Percentiles rank a stretch among this genome's conserved stretches.
Conservation (phyloP, 768 basidiomycete species). For the Tulasnella calospora region DNA sequence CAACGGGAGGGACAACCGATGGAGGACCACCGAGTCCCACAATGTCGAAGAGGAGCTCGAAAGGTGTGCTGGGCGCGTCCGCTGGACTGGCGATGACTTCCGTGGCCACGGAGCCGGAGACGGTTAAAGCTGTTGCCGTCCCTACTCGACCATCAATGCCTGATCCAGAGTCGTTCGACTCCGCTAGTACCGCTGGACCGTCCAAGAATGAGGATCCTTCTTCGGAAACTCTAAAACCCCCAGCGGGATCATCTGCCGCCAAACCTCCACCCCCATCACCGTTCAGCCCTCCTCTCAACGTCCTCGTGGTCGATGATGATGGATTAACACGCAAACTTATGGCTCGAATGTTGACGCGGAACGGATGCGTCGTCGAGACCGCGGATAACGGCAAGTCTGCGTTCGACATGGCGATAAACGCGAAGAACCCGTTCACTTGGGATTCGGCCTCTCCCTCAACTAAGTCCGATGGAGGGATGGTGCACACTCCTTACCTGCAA, state of each 20-base stretch:
- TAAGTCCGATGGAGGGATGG: neutral
- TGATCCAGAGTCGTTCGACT: neutral
- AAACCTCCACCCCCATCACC: neutral
- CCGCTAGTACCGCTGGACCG: neutral
- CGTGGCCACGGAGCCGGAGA: neutral
- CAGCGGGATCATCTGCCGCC: neutral
- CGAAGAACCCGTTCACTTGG: conserved; percentile 23
- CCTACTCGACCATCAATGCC: neutral
- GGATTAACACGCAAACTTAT: conserved; percentile 36
- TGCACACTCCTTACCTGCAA: conserved; percentile 15
- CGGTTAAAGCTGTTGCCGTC: neutral
- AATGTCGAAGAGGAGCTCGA: neutral
- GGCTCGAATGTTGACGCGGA: conserved; percentile 34
- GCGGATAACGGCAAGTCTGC: conserved; percentile 36
- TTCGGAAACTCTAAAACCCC: neutral
- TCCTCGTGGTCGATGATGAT: conserved; percentile 35
- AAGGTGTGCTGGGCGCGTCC: neutral
- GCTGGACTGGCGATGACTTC: neutral
- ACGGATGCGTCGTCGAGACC: conserved; percentile 33
- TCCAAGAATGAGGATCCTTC: neutral
- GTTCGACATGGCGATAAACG: conserved; percentile 30
- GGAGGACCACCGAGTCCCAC: neutral
- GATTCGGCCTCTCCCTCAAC: neutral
- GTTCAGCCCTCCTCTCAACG: conserved; percentile 27
- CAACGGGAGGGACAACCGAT: neutral